phyloP scores from a whole-genome alignment of 106 monocot genomes.

The Hemerocallis citrina region DNA sequence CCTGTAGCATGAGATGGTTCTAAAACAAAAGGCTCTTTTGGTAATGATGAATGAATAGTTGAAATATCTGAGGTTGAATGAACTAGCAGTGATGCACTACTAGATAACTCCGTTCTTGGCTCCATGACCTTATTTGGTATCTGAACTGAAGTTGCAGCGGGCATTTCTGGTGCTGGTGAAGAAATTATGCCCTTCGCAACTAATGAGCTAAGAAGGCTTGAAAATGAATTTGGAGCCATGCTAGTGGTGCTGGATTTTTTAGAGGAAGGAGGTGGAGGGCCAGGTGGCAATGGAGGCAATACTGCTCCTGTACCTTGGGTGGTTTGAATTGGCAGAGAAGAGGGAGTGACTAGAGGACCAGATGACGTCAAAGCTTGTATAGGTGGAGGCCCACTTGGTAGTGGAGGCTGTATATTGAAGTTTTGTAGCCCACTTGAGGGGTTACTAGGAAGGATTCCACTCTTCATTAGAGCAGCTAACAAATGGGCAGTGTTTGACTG shows the following conservation, averaged over 20 bases:
- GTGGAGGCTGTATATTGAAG: constrained; percentile 28
- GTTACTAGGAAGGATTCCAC: constrained; percentile 29
- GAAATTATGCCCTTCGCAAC: constrained; percentile 87
- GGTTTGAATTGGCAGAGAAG: constrained; percentile 3
- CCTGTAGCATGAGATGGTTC: not conserved
- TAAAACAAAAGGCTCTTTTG: not conserved
- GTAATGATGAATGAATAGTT: not conserved
- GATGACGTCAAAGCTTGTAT: constrained; percentile 20
- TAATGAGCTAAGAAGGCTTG: constrained; percentile 71
- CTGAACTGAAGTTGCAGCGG: not conserved
- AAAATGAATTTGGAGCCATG: constrained; percentile 43
- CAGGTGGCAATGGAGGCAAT: constrained; percentile 72
- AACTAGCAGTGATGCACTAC: not conserved
- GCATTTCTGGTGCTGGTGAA: constrained; percentile 20
- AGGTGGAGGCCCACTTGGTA: constrained; percentile 60
- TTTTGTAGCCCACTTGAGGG: constrained; percentile 15
- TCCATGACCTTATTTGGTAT: not conserved
- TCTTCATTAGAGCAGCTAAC: constrained; percentile 39
- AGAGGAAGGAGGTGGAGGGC: constrained; percentile 55
- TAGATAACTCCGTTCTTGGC: not conserved
- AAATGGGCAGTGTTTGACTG: constrained; percentile 30
- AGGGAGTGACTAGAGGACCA: constrained; percentile 9
- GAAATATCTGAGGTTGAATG: not conserved
- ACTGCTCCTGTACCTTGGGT: constrained; percentile 6
- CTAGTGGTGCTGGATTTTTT: constrained; percentile 6